Percentiles rank a stretch among this genome's conserved stretches.
Evolutionary conservation across 257 asterid species (phyloP).

Genomic region (Solanum boliviense): DNA sequence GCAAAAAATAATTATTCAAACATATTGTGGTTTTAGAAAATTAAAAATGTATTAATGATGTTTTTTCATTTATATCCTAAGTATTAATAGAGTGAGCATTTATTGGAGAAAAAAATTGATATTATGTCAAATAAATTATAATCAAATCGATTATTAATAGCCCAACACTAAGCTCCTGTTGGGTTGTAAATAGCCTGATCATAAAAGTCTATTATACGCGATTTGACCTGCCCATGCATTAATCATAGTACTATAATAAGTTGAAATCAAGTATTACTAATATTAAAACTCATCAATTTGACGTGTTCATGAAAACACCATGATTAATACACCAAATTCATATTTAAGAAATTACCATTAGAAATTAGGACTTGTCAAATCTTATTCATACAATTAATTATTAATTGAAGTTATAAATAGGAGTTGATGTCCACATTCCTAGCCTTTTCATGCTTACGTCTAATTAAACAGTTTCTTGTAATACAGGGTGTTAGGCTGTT

Average conservation of each 20-base stretch:
- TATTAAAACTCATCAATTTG: background rate
- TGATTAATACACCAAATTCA: background rate
- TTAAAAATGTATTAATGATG: background rate
- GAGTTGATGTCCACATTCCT: background rate
- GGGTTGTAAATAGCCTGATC: background rate
- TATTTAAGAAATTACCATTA: background rate
- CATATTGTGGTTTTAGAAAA: background rate
- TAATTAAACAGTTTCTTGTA: background rate
- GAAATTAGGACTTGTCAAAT: background rate
- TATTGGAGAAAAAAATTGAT: background rate
- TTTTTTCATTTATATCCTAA: background rate
- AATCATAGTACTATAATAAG: background rate
- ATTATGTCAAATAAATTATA: background rate
- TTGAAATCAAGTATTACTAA: background rate
- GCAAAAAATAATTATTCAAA: background rate
- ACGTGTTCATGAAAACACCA: background rate
- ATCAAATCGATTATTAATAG: no score
- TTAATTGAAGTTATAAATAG: background rate
- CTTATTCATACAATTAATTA: background rate
- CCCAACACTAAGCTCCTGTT: background rate
- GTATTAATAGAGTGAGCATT: background rate
- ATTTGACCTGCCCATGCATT: background rate
- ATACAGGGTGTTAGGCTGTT: background rate
- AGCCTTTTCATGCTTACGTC: background rate
- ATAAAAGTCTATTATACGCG: no score